Evolutionary conservation across 371 early-diverging fungal species (phyloP), one percentile per base, ranked within the genome.

Genomic region (Apophysomyces elegans): DNA sequence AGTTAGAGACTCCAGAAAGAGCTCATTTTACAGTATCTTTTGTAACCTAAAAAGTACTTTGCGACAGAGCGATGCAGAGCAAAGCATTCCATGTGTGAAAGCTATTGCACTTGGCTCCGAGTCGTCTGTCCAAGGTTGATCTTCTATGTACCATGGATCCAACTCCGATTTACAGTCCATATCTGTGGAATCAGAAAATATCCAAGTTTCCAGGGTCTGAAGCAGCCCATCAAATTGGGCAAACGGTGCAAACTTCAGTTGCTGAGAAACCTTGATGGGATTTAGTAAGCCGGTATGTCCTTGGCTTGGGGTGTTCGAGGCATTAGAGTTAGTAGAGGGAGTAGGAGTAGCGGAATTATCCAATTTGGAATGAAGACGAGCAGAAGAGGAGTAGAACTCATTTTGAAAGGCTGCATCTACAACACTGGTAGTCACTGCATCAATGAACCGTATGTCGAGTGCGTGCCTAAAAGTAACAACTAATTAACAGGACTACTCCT

Each of bases 31-130:
- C 54, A 50, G 54, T 26, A 50, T 50, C 32, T 41, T 61, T 32
- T 61, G 61, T 38, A 73, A 38, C 43, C 61, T 61, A 8, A 50
- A 63, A 21, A 73, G 59, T 32, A 73, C 64, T 45, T 26, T 13
- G 16, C 61, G 73, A 46, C 80, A 76, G 9, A 79, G 70, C 13
- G 75, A 73, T 4, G 80, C 75, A 45, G 80, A 79, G 80, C 86
- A 67, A 65, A 83, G 60, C 37, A 79, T 6, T 67, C 79, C 69
- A 80, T 85, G 81, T 71, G 78, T 65, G 73, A 80, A 43, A 75
- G 89, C 84, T 68, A 76, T 58, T 21, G 72, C 80, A 21, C 59
- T 62, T 16, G 77, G 75, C 59, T 76, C 76, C 8, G 65, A 44
- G 7, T 69, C 65, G 14, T 66, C 62, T 41, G 44, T 59, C 71